Base-by-base conservation (phyloP, 495 filamentous ascomycete species). In the Chaetomium tenue region DNA sequence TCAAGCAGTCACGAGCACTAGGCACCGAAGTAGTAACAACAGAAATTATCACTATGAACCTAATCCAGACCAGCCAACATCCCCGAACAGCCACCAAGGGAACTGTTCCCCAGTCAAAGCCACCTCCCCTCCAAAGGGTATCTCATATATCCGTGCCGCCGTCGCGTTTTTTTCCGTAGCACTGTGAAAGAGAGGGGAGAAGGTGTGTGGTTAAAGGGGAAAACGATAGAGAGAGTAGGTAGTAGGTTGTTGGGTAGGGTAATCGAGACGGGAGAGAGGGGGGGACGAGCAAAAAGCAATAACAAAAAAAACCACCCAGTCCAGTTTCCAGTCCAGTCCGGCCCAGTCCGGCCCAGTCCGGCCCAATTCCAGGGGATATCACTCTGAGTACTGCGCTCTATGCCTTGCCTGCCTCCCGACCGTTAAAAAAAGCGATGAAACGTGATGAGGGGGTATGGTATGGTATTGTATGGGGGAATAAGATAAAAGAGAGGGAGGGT, bases 31-130 rank as follows among this genome's bases (percentile, higher is more conserved):
- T 22, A 46, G 28, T 53, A 58, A 53, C 40, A 37, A 30, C 39
- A 64, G 47, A 15, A 39, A 66, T 66, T 62, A 66, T 48, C 51
- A 56, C 50, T 48, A 56, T 23, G 12, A 37, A 47, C 51, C 60
- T 63, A 56, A 56, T 22, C 50, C 30, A 61, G 51, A n/a, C 48
- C 39, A 46, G 23, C 60, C 60, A 42, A 33, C 20, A 42, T 15
- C 25, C 58, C 58, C 39, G 28, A 61, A 8, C 26, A 61, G 8
- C 7, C 46, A 15, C 44, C 58, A 15, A 28, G 18, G 50, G 8
- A 52, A 28, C 50, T 50, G 50, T 52, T 52, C 4, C 12, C n/a
- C 11, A n/a, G 46, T 23, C 46, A 48, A n/a, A 28, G 13, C 2
- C 52, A 23, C 25, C 56, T 58, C 28, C 16, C 26, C 58, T 26